Percentiles rank a stretch among this genome's conserved stretches.
Evolutionary conservation across 306 rosid species (phyloP).

Genomic region (Ormosia emarginata): DNA sequence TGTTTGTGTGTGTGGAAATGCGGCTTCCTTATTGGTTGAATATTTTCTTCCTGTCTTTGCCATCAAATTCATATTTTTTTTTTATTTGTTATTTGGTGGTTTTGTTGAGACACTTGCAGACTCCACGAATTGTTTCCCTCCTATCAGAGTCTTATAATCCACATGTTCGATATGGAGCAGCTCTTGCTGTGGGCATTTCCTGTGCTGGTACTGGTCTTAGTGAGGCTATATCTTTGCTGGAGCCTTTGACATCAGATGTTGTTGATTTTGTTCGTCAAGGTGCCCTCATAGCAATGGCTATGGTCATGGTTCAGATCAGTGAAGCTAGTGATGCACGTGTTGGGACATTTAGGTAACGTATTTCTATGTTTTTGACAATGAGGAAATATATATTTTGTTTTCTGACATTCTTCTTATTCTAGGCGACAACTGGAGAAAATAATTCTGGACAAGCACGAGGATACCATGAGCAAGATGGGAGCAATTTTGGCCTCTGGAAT

Average conservation of each 20-base stretch:
- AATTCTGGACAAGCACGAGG: slow-evolving; percentile 98
- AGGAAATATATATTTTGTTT: not conserved
- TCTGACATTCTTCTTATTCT: slow-evolving; percentile 9
- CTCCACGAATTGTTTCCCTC: slow-evolving; percentile 91
- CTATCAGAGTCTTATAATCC: slow-evolving; percentile 96
- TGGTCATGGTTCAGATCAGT: slow-evolving; percentile 97
- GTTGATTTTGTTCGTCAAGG: slow-evolving; percentile 99
- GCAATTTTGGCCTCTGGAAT: slow-evolving; percentile 98
- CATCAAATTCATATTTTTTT: not conserved
- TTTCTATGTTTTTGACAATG: not conserved
- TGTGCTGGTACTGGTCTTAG: slow-evolving; percentile 98
- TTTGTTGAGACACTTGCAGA: slow-evolving; percentile 46
- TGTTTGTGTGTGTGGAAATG: too few relatives aligned
- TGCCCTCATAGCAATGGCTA: slow-evolving; percentile 98
- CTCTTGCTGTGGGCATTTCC: slow-evolving; percentile 97
- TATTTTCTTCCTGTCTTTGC: not conserved
- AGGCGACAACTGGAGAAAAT: slow-evolving; percentile 98
- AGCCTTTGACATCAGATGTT: slow-evolving; percentile 95
- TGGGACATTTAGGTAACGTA: slow-evolving; percentile 78
- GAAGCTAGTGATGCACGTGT: slow-evolving; percentile 97
- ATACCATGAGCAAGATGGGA: slow-evolving; percentile 99
- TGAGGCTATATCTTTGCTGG: slow-evolving; percentile 94
- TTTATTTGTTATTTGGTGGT: not conserved
- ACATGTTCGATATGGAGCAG: slow-evolving; percentile 98
- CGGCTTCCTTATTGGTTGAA: not conserved